Conservation (phyloP, 192 early-diverging fungal genomes). For the Gamsiella multidivaricata region DNA sequence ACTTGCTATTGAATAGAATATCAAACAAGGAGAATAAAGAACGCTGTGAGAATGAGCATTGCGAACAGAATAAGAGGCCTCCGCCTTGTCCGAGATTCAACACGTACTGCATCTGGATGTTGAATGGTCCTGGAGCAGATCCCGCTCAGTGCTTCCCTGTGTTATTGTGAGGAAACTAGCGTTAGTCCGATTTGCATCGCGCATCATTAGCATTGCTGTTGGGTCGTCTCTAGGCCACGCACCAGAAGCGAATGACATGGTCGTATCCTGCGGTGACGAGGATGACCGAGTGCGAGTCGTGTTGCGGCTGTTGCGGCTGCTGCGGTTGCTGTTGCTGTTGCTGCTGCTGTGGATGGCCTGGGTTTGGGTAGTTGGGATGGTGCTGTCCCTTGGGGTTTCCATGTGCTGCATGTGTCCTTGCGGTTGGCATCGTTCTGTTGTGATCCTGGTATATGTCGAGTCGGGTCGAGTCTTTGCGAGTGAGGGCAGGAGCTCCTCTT, state of each 20-base stretch:
- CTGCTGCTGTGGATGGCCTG: conserved; percentile 28
- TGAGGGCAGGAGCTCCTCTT: background rate
- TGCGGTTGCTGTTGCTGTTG: conserved; percentile 51
- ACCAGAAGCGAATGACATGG: conserved; percentile 77
- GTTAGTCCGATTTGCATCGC: background rate
- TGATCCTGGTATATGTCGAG: background rate
- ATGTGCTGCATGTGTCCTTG: conserved; percentile 27
- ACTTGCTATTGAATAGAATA: conserved; percentile 72
- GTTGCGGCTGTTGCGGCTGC: conserved; percentile 59
- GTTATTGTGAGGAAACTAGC: background rate
- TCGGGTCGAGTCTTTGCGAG: background rate
- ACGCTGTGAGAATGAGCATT: background rate
- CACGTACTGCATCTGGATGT: conserved; percentile 81
- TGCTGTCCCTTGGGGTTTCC: conserved; percentile 33
- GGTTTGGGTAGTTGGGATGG: conserved; percentile 36
- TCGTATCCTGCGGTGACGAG: conserved; percentile 85
- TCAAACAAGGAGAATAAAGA: background rate
- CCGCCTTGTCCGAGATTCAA: background rate
- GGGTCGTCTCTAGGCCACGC: no score
- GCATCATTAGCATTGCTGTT: no score
- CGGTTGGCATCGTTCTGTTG: conserved; percentile 26
- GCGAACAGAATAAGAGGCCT: background rate
- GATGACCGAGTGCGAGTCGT: conserved; percentile 67
- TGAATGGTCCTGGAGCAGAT: conserved; percentile 78
- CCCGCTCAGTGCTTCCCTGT: conserved; percentile 71